Base-by-base conservation (phyloP, 2,329 filamentous ascomycete genomes). In the Beauveria brongniartii region DNA sequence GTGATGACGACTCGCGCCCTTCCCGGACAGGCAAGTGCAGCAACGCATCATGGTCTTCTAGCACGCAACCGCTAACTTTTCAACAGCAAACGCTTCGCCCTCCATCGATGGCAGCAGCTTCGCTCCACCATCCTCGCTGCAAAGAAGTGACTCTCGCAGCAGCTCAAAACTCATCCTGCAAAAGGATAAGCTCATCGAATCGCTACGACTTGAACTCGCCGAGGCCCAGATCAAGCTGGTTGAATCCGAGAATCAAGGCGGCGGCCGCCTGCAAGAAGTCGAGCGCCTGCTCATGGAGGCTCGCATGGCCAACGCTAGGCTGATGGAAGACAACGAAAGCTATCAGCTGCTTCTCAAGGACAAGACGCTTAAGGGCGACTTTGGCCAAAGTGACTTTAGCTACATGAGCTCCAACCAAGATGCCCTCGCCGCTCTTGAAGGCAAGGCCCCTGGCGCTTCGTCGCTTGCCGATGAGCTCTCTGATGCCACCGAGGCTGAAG, bases 291-390 rank as follows among this genome's bases (percentile, higher is more conserved):
- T 97, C 57, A 86, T 97, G 75, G 93, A 97, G 71, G 88, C 91
- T 44, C 91, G 92, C 69, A 94, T 97, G 89, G 89, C 92, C 66
- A 99, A 97, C 71, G 94, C 94, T 61, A 86, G 92, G 51, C 80
- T 99, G 64, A 94, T 97, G 90, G 94, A 99, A 76, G 94, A 99
- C 74, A 97, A 97, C 69, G 94, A 99, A 75, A 96, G 92, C 75
- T 99, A 96, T 75, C 93, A 97, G 75, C 83, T 97, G 43, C 85
- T 99, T 20, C 85, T 99, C 26, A 91, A 92, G 70, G 92, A 97
- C 74, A 93, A 92, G 80, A 97, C 94, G 1, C 82, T 99, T 62
- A 96, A 95, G 71, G 94, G 94, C 34, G 93, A 97, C 71, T 93
- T 97, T 71, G 83, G 84, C 69, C 91, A 89, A 70, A 89, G 83